Conservation (phyloP, 2,329 filamentous ascomycete genomes). For the Ophiocordyceps camponoti-leonardi region DNA sequence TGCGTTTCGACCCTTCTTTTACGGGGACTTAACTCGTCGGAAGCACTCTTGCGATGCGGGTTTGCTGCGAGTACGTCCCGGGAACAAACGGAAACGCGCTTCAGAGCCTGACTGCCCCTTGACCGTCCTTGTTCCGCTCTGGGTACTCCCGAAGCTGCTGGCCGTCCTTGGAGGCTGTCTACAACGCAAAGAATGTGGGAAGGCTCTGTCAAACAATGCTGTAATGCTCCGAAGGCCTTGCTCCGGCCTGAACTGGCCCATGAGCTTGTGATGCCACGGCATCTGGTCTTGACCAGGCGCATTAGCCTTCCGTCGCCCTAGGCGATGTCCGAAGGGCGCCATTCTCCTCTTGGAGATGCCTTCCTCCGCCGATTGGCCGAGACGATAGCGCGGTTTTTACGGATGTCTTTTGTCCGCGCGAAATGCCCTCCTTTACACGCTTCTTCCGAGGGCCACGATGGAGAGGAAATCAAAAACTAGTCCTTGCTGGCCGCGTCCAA, state of each 20-base stretch:
- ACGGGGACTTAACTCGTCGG: conserved; percentile 22
- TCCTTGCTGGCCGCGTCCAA: conserved; percentile 72
- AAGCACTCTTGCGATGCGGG: conserved; percentile 19
- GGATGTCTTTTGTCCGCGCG: conserved; percentile 87
- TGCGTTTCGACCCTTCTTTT: conserved; percentile 14
- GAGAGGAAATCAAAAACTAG: conserved; percentile 91
- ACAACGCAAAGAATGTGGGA: background rate
- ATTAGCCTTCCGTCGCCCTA: conserved; percentile 33
- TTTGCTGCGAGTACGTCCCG: conserved; percentile 16
- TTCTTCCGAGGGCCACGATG: conserved; percentile 13
- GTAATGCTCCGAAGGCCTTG: conserved; percentile 22
- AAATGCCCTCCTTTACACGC: conserved; percentile 42
- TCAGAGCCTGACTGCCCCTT: conserved; percentile 13
- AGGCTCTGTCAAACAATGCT: conserved; percentile 6
- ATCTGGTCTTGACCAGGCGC: conserved; percentile 38
- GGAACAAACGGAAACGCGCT: conserved; percentile 28
- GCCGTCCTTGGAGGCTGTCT: background rate
- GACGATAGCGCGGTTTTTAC: conserved; percentile 72
- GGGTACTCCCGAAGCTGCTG: conserved; percentile 18
- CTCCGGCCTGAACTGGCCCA: conserved; percentile 18
- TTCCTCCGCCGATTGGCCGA: conserved; percentile 11
- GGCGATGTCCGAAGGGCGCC: conserved; percentile 29
- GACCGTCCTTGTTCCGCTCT: conserved; percentile 10
- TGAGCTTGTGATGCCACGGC: conserved; percentile 24
- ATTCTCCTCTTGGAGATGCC: conserved; percentile 17